phyloP scores from a whole-genome alignment of 331 rosid species.

The Quercus phellos region DNA sequence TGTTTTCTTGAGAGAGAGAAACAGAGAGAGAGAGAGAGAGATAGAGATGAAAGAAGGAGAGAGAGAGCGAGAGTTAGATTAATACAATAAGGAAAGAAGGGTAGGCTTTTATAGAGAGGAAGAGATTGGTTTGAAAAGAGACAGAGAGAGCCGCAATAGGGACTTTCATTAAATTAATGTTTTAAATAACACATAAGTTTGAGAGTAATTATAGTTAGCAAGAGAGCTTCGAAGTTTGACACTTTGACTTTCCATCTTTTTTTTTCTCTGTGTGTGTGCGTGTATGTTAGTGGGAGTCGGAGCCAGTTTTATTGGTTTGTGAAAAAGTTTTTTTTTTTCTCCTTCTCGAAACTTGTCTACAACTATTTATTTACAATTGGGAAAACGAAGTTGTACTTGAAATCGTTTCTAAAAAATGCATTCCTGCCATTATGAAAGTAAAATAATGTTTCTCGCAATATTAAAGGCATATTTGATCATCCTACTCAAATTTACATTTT shows the following conservation, averaged over 20 bases:
- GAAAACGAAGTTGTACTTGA: background rate
- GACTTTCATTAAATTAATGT: background rate
- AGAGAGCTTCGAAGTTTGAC: conserved; percentile 47
- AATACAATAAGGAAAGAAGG: conserved; percentile 40
- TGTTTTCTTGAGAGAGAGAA: background rate
- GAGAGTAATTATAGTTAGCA: conserved; percentile 23
- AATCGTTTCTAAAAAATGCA: background rate
- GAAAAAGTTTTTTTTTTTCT: background rate
- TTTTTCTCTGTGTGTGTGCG: conserved; percentile 24
- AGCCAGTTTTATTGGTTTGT: background rate
- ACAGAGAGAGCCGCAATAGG: conserved; percentile 19
- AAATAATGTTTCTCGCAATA: background rate
- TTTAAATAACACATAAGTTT: conserved; percentile 30
- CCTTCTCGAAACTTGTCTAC: background rate
- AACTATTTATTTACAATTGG: background rate
- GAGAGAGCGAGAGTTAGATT: conserved; percentile 27
- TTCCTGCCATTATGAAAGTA: background rate
- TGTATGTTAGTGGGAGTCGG: background rate
- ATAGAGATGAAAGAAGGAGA: background rate
- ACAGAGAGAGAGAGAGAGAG: conserved; percentile 1
- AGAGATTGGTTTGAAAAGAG: conserved; percentile 17
- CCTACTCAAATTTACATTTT: too few relatives aligned
- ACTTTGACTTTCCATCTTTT: conserved; percentile 45
- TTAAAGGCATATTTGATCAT: too few relatives aligned
- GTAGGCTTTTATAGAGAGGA: conserved; percentile 49